Conservation (phyloP, 169 alveolate genomes). For the Cyclospora cayetanensis region DNA sequence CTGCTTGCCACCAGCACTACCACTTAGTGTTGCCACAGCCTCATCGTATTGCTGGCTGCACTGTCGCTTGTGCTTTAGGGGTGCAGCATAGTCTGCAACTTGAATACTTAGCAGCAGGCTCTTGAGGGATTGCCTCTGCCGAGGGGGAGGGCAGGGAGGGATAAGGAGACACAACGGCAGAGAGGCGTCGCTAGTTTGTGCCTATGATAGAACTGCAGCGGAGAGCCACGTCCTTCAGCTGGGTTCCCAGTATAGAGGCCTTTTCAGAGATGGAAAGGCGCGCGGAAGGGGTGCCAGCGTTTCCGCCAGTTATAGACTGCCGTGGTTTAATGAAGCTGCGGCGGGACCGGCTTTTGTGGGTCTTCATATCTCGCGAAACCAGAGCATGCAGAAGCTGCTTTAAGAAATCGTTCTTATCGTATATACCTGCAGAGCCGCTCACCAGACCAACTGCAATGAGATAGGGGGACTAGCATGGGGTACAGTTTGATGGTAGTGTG, state of each 20-base stretch:
- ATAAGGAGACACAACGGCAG: neutral
- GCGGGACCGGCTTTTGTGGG: conserved; percentile 4
- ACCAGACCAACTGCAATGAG: neutral
- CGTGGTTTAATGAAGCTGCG: neutral
- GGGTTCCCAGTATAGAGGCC: neutral
- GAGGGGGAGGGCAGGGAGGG: neutral
- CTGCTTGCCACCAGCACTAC: too few relatives aligned
- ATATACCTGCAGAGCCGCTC: neutral
- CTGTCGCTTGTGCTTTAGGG: too few relatives aligned
- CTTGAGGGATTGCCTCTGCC: too few relatives aligned
- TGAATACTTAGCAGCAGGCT: too few relatives aligned
- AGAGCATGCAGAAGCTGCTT: conserved; percentile 51
- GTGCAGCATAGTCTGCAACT: too few relatives aligned
- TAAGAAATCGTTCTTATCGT: neutral
- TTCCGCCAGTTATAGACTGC: neutral
- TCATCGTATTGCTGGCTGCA: too few relatives aligned
- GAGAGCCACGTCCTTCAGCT: neutral
- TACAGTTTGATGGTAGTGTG: too few relatives aligned
- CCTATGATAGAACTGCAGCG: neutral
- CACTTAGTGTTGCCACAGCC: too few relatives aligned
- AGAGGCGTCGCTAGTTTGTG: neutral
- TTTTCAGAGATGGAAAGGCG: neutral
- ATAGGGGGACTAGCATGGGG: too few relatives aligned
- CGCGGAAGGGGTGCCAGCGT: neutral
- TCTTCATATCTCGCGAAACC: neutral